Base-by-base conservation (phyloP, 139 green algal genomes). In the Picochlorum sp. region DNA sequence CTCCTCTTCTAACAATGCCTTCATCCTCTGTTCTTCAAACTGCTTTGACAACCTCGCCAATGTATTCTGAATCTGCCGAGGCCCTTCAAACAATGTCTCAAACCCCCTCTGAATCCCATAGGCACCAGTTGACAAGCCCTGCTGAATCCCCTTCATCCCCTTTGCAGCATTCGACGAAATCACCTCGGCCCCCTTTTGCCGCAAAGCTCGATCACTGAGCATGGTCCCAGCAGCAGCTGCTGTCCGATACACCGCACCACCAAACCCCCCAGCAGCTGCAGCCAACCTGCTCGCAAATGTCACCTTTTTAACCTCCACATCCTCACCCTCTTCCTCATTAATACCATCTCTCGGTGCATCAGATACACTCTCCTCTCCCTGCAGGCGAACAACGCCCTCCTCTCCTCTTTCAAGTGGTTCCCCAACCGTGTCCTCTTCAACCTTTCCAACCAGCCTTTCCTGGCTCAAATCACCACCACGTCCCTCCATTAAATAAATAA, bases 1-100 rank as follows among this genome's bases (percentile, higher is more conserved):
- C 62, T 78, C 70, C 69, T 79, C 57, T 62, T 71, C 28, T 13
- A 83, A 60, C n/a, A 82, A 50, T 21, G 50, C 44, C 10, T 18
- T 9, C 54, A 80, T 52, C 34, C 79, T 73, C 28, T 80, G 56
- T 63, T 84, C 72, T 66, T 84, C 66, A 16, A 80, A 73, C 23
- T 72, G 77, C 18, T 65, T 45, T 52, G 78, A 71, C 30, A 86
- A 23, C 6, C 75, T 66, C 13, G 52, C 28, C 11, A 84, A 57
- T 15, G 79, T 57, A n/a, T 28, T 21, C 31, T 75, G 72, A 10
- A 83, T 49, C 9, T 79, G 72, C 45, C 57, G 51, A 3, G 76
- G 76, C 1, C 75, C 68, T 16, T 60, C 18, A 44, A 69, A 63
- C 26, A 81, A 52, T 34, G 69, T 70, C n/a, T 66, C 58, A 23